Percentiles rank a stretch among this genome's conserved stretches.
Evolutionary conservation across 179 eudicot genomes (phyloP).

Genomic region (Carnegiea gigantea): DNA sequence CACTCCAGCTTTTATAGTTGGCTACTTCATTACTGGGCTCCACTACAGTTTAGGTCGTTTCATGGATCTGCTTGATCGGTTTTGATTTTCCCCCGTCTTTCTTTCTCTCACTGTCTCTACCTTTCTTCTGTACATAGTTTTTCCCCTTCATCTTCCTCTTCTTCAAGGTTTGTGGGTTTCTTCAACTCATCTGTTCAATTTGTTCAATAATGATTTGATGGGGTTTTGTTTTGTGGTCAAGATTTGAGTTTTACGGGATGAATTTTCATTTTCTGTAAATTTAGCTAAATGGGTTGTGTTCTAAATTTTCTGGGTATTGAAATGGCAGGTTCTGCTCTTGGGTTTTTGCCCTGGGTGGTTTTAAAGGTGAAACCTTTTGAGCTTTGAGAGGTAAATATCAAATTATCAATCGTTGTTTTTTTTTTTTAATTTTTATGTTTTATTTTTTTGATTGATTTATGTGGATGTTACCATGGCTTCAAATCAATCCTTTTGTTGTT

Average conservation of each 20-base stretch:
- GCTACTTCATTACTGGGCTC: conserved; percentile 32
- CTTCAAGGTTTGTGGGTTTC: conserved; percentile 18
- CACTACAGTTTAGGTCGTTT: conserved; percentile 36
- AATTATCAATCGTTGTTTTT: not conserved
- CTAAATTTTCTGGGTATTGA: not conserved
- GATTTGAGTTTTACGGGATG: conserved; percentile 10
- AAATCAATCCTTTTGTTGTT: not conserved
- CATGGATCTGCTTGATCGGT: conserved; percentile 34
- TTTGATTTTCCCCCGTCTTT: not conserved
- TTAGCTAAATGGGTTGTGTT: conserved; percentile 14
- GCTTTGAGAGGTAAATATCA: conserved; percentile 20
- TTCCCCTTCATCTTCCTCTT: not conserved
- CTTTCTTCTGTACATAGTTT: conserved; percentile 7
- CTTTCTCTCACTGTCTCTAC: conserved; percentile 12
- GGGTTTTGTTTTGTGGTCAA: conserved; percentile 6
- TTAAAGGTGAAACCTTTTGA: conserved; percentile 12
- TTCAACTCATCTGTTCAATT: not conserved
- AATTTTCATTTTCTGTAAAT: not conserved
- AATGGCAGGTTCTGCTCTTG: conserved; percentile 33
- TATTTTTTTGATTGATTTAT: not conserved
- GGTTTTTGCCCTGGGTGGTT: conserved; percentile 11
- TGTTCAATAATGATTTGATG: not conserved
- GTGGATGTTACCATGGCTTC: not conserved
- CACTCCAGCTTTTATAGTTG: not conserved
- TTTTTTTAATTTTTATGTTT: not conserved